Percentiles rank a stretch among this genome's conserved stretches.
phyloP scores from a whole-genome alignment of 75 land plant genomes.

The Sequoia sempervirens region DNA sequence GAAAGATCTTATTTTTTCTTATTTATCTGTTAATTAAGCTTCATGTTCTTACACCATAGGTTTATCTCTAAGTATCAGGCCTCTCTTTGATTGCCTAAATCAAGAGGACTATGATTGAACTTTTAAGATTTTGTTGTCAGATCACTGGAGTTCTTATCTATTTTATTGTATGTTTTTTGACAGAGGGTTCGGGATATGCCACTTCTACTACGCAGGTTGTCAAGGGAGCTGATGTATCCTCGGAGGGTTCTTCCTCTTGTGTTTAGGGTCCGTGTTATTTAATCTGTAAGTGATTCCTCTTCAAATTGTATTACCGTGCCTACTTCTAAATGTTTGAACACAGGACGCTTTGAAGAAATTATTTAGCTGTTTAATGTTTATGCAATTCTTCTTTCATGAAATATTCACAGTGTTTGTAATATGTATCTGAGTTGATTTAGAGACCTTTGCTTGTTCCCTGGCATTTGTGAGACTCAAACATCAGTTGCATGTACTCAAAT shows the following conservation, averaged over 20 bases:
- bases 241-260: slow-evolving; percentile 81
- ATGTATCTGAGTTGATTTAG: not conserved
- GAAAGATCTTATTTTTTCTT: not conserved
- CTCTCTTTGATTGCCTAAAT: not conserved
- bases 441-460: not conserved
- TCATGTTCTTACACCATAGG: not conserved
- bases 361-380: not conserved
- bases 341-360: not conserved
- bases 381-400: not conserved
- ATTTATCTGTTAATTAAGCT: not conserved
- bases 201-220: slow-evolving; percentile 70
- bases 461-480: not conserved
- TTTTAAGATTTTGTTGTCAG: not conserved
- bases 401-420: not conserved
- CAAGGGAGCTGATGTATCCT: slow-evolving; percentile 77
- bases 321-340: not conserved
- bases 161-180: slow-evolving; percentile 2
- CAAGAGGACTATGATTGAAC: not conserved
- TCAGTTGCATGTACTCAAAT: not conserved
- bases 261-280: slow-evolving; percentile 58
- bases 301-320: not conserved
- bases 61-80: not conserved
- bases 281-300: slow-evolving; percentile 51
- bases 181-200: slow-evolving; percentile 83
- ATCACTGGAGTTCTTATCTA: not conserved